phyloP scores from a whole-genome alignment of 305 asterid genomes.

The Nicotiana rustica region DNA sequence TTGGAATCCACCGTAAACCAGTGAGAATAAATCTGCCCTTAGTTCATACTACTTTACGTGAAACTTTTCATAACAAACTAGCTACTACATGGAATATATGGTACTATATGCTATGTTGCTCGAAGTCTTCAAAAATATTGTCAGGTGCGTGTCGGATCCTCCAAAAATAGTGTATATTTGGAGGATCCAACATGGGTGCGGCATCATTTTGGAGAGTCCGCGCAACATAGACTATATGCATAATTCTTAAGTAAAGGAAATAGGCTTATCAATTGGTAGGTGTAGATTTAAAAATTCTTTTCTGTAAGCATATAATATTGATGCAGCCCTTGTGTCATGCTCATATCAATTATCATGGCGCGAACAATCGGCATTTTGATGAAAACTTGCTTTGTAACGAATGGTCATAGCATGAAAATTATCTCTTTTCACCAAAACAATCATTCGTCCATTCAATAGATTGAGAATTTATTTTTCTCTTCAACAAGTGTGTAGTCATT shows the following conservation, averaged over 20 bases:
- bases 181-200: too few species aligned
- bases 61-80: not conserved
- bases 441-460: not conserved
- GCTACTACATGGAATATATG: not conserved
- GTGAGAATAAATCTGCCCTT: constrained; percentile 37
- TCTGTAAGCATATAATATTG: too few species aligned
- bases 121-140: too few species aligned
- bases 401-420: constrained; percentile 1
- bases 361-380: not conserved
- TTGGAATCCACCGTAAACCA: constrained; percentile 65
- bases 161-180: too few species aligned
- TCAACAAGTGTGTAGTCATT: not conserved
- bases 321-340: not conserved
- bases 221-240: not conserved
- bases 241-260: not conserved
- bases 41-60: not conserved
- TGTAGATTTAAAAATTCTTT: not conserved
- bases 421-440: constrained; percentile 11
- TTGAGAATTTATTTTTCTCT: not conserved
- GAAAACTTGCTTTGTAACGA: not conserved
- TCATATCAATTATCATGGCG: too few species aligned
- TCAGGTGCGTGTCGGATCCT: too few species aligned
- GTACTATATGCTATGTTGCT: too few species aligned
- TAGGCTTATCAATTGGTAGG: not conserved
- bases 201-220: too few species aligned